Evolutionary conservation across 306 rosid genomes (phyloP).

Genomic region (Boehmeria nivea): DNA sequence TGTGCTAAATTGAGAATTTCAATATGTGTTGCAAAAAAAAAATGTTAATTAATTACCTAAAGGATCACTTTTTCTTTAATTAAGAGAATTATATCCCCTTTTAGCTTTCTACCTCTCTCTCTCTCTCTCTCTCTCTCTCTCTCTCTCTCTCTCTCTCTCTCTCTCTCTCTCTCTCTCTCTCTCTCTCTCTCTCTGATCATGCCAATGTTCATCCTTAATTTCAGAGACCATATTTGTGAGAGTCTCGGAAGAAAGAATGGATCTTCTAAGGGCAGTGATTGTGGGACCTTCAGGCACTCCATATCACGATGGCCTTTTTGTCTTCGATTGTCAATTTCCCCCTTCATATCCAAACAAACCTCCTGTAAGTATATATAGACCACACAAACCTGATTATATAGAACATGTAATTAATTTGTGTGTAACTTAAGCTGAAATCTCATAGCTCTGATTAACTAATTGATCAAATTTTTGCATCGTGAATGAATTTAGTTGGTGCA

Average conservation of each 20-base stretch:
- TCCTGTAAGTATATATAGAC: constrained; percentile 51
- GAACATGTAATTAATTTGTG: constrained; percentile 7
- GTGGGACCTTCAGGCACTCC: constrained; percentile 80
- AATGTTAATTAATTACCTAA: too few relatives aligned
- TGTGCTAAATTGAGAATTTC: too few relatives aligned
- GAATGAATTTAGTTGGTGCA: constrained; percentile 65
- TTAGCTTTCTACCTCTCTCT: too few relatives aligned
- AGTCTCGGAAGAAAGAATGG: constrained; percentile 68
- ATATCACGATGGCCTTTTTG: constrained; percentile 78
- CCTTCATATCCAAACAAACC: constrained; percentile 51
- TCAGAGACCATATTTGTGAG: constrained; percentile 73
- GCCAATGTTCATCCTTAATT: constrained; percentile 18
- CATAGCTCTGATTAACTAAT: too few relatives aligned
- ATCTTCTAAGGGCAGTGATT: constrained; percentile 64
- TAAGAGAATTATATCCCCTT: too few relatives aligned
- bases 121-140: too few relatives aligned
- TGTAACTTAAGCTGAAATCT: constrained; percentile 15
- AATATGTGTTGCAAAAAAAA: too few relatives aligned
- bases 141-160: too few relatives aligned
- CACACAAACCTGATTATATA: too few relatives aligned
- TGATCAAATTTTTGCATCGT: too few relatives aligned
- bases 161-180: too few relatives aligned
- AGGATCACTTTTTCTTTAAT: too few relatives aligned
- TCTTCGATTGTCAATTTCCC: constrained; percentile 69
- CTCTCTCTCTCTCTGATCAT: constrained; percentile 17